Conservation (phyloP, 768 basidiomycete genomes). For the Sarcodon sp. region DNA sequence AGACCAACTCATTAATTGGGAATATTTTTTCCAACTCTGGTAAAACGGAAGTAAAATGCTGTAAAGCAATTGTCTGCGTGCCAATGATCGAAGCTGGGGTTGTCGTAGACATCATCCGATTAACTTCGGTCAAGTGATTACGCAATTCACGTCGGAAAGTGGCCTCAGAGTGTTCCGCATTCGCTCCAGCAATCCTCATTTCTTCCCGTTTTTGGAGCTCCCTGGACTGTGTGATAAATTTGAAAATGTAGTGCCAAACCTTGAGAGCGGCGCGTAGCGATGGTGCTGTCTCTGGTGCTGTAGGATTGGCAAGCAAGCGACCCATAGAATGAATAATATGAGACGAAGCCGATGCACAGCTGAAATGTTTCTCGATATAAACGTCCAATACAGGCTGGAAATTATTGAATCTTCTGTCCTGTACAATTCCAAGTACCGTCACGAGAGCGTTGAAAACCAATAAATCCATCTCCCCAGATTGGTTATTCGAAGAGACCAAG, state of each 20-base stretch:
- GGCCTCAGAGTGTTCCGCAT: conserved; percentile 74
- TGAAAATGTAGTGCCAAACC: conserved; percentile 96
- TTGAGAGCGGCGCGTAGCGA: conserved; percentile 82
- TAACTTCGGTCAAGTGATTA: conserved; percentile 67
- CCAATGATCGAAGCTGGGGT: conserved; percentile 85
- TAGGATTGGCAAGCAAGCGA: conserved; percentile 61
- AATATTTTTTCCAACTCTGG: conserved; percentile 82
- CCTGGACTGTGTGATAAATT: conserved; percentile 83
- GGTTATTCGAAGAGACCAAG: conserved; percentile 63
- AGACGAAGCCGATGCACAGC: conserved; percentile 64
- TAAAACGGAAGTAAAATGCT: conserved; percentile 86
- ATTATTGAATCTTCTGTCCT: conserved; percentile 90
- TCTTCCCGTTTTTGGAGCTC: conserved; percentile 81
- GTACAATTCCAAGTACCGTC: conserved; percentile 82
- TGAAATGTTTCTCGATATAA: conserved; percentile 87
- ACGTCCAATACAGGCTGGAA: conserved; percentile 90
- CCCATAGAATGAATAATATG: conserved; percentile 86
- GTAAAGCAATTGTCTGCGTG: conserved; percentile 88
- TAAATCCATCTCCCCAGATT: conserved; percentile 66
- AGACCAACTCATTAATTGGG: conserved; percentile 70
- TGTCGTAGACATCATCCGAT: conserved; percentile 75
- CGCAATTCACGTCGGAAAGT: conserved; percentile 78
- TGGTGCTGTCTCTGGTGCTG: conserved; percentile 58
- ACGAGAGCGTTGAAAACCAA: conserved; percentile 87
- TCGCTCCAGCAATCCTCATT: conserved; percentile 64